Conservation (phyloP, 352 stramenopile genomes). For the Proteromonas lacertae region DNA sequence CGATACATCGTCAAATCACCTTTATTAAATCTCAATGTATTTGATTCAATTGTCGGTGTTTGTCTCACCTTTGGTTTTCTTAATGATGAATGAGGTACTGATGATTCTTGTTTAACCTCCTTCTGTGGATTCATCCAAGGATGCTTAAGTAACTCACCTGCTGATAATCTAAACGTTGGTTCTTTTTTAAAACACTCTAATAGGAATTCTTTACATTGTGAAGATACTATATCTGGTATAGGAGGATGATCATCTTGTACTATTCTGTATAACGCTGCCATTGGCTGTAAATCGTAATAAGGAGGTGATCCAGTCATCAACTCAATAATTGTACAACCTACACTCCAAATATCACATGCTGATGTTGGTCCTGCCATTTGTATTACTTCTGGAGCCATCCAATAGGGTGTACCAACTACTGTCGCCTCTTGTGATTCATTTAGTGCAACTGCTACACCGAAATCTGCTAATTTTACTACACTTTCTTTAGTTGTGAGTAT, state of each 20-base stretch:
- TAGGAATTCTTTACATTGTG: constrained; percentile 42
- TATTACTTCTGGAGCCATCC: constrained; percentile 80
- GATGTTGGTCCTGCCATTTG: constrained; percentile 59
- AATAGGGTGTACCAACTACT: constrained; percentile 64
- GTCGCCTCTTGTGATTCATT: constrained; percentile 17
- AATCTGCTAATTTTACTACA: constrained; percentile 55
- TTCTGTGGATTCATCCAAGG: constrained; percentile 25
- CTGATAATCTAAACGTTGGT: constrained; percentile 27
- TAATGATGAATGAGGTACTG: no score
- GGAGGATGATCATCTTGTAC: constrained; percentile 57
- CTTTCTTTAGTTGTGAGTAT: constrained; percentile 52
- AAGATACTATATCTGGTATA: constrained; percentile 37
- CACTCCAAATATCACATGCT: constrained; percentile 56
- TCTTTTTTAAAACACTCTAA: constrained; percentile 37
- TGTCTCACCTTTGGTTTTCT: no score
- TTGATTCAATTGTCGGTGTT: no score
- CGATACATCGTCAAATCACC: no score
- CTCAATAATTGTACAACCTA: constrained; percentile 72
- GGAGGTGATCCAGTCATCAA: constrained; percentile 53
- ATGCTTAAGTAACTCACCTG: constrained; percentile 35
- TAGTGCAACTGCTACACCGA: constrained; percentile 49
- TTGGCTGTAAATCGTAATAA: constrained; percentile 46
- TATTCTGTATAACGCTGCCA: constrained; percentile 42
- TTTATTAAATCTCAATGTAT: no score
- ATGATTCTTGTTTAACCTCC: constrained; percentile 7